Evolutionary conservation across 2,329 filamentous ascomycete species (phyloP), one percentile per base, ranked within the genome.

Genomic region (Berkeleyomyces rouxiae): DNA sequence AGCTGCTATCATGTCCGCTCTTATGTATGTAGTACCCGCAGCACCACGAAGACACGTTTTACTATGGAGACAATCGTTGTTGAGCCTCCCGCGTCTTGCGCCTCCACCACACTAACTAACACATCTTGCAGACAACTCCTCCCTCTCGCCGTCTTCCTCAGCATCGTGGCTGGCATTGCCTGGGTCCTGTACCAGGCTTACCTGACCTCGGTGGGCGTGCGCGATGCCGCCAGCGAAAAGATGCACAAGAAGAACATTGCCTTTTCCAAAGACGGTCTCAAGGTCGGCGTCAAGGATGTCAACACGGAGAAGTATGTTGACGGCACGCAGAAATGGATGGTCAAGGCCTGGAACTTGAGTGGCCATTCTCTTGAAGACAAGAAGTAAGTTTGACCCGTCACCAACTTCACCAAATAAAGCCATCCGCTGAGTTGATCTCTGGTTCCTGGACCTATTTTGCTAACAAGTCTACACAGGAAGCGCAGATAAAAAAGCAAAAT

Each of bases 201-300:
- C 73, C 73, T 86, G 62, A 83, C 83, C 73, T 78, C 81, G 62
- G 78, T 77, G 73, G 79, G 87, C 71, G 84, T 91, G 68, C 79
- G 82, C 65, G 76, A 82, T 65, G 78, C 81, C 64, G 85, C 86
- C 57, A 81, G 79, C 58, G 78, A 85, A 72, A 82, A 82, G 70
- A 87, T 90, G 81, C 83, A 85, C 71, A 82, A 82, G 74, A 87
- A 86, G 75, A 86, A 90, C 71, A 81, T 91, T 63, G 77, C 83
- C 47, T 87, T 90, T 72, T 85, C 84, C 46, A 88, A 87, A 71
- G 87, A 90, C 63, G 87, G 87, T 62, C 74, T 88, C 65, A 81
- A 82, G 65, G 85, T 91, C 53, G 84, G 84, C 58, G 80, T 91
- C 65, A 86, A 85, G 73, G 78, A 88, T 65, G 73, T 86, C 59